Evolutionary conservation across 352 stramenopile species (phyloP), one percentile per base, ranked within the genome.

Genomic region (Phytophthora pluvialis): DNA sequence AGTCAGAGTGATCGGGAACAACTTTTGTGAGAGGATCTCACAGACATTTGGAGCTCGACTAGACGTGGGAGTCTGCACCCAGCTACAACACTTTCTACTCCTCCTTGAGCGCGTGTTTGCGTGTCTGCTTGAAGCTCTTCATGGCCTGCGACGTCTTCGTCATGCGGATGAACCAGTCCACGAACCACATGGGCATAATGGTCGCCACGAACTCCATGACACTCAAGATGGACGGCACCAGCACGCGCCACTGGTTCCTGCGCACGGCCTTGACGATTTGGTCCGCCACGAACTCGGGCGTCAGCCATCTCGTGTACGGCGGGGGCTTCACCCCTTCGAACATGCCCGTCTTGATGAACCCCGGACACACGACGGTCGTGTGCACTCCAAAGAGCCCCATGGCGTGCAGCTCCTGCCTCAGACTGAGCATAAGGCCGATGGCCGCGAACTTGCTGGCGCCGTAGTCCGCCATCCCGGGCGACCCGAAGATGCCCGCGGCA

Each of bases 311-410:
- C 42, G 75, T 80, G 38, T 81, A 75, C 4, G 52, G 54, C 18
- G 73, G 73, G 7, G 76, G 63, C 7, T 33, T 61, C 10, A 86
- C 80, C 7, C 81, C 81, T n/a, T 83, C 60, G 31, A 90, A 90
- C 81, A 90, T 90, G 8, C 81, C 81, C 1, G 76, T 90, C 33
- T 65, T 72, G 67, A 90, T 82, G 50, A 81, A 85, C 9, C 75
- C 76, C n/a, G 81, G 81, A 44, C 78, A 90, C 39, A 86, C 68
- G 28, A 88, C 56, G 9, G 80, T 85, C 36, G 75, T 80, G 43
- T 83, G 77, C 28, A 89, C 71, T 25, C 69, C 64, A 49, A 64
- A 51, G 26, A 72, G 66, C 9, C 67, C 62, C 70, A 81, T 73
- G 16, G 53, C 67, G 5, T 78, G 62, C 28, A 89, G 67, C 54